A percentile compares a stretch with the other conserved stretches of the same genome.
Evolutionary conservation across 2,329 filamentous ascomycete species (phyloP).

Genomic region (Juglanconis juglandina): DNA sequence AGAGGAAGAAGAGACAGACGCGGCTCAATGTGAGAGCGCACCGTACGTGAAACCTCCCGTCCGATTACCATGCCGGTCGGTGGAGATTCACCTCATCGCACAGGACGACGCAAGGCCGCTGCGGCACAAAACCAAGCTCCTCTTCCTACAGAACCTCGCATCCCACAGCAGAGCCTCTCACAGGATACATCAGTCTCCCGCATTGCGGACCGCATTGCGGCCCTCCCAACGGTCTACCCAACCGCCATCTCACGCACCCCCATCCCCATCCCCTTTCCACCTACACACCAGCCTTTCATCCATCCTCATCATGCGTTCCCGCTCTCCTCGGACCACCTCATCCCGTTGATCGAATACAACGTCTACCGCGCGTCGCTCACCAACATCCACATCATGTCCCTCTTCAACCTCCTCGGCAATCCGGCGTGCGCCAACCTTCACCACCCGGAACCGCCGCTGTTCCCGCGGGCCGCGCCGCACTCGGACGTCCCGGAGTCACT

Average conservation of each 20-base stretch:
- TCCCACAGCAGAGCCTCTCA: not conserved
- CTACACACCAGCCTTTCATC: not conserved
- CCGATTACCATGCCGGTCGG: not conserved
- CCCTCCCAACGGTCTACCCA: not conserved
- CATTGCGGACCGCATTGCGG: not conserved
- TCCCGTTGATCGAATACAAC: constrained; percentile 35
- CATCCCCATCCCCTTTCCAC: not conserved
- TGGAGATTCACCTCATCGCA: not conserved
- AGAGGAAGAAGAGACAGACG: constrained; percentile 32
- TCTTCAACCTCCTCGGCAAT: constrained; percentile 22
- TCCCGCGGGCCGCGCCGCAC: not conserved
- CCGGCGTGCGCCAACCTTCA: constrained; percentile 14
- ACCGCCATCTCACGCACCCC: not conserved
- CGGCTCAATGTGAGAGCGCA: constrained; percentile 34
- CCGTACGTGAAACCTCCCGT: constrained; percentile 23
- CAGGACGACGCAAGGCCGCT: constrained; percentile 17
- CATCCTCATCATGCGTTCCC: constrained; percentile 18
- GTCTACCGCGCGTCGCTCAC: constrained; percentile 32
- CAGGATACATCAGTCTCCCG: not conserved
- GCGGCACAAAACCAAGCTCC: not conserved
- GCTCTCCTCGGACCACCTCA: constrained; percentile 28
- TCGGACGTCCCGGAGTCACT: constrained; percentile 22
- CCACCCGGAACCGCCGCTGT: constrained; percentile 20
- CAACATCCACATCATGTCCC: constrained; percentile 30
- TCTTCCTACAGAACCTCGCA: not conserved